Evolutionary conservation across 192 early-diverging fungal genomes (phyloP).

Genomic region (Backusella mclennaniae): DNA sequence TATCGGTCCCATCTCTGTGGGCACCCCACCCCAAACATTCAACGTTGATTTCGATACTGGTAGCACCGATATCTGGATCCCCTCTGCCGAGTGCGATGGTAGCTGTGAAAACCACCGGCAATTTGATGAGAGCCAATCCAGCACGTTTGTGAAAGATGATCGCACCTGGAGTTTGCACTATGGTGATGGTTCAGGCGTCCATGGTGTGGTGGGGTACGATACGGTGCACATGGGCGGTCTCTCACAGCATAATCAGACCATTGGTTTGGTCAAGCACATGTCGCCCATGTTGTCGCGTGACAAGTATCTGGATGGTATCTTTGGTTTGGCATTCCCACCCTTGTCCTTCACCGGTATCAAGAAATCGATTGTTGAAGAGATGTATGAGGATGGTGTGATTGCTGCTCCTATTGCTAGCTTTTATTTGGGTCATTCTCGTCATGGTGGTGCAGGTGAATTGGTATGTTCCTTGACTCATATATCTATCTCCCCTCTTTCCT

Average conservation of each 20-base stretch:
- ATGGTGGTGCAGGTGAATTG: slow-evolving; percentile 45
- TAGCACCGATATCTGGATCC: slow-evolving; percentile 68
- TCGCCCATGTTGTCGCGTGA: slow-evolving; percentile 53
- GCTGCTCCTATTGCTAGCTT: slow-evolving; percentile 25
- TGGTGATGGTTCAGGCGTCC: slow-evolving; percentile 43
- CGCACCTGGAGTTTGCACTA: slow-evolving; percentile 42
- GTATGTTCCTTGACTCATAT: slow-evolving; percentile 17
- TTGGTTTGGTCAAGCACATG: slow-evolving; percentile 60
- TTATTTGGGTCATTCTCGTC: slow-evolving; percentile 27
- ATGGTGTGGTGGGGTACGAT: slow-evolving; percentile 41
- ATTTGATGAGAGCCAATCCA: slow-evolving; percentile 27
- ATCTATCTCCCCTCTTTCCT: neutral
- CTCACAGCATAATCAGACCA: slow-evolving; percentile 52
- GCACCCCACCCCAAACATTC: slow-evolving; percentile 65
- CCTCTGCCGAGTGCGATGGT: slow-evolving; percentile 29
- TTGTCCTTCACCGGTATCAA: slow-evolving; percentile 24
- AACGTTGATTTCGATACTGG: slow-evolving; percentile 74
- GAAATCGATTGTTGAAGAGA: slow-evolving; percentile 11
- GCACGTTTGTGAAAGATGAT: slow-evolving; percentile 13
- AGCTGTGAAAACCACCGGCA: slow-evolving; percentile 25
- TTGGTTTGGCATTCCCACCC: slow-evolving; percentile 60
- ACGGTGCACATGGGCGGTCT: slow-evolving; percentile 56
- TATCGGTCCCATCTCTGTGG: slow-evolving; percentile 56
- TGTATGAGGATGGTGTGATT: slow-evolving; percentile 20
- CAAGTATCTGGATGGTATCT: slow-evolving; percentile 63